These are phyloP conservation scores for Clonostachys byssicola DNA, from an alignment of 2,329 filamentous ascomycete genomes.

Conservation along the genomic window DNA sequence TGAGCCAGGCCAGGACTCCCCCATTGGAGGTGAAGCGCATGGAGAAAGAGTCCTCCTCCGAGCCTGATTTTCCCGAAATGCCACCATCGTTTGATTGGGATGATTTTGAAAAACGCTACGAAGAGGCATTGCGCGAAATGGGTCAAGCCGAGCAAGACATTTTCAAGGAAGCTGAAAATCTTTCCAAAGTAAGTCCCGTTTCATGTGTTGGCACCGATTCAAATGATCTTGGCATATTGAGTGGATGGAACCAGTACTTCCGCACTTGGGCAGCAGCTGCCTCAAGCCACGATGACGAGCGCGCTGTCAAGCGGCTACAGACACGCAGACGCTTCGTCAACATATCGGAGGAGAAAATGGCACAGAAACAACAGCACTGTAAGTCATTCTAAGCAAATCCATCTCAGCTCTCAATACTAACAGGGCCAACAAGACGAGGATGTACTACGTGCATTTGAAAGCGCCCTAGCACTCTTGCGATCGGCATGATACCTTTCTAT, in stretches of 20 bases:
- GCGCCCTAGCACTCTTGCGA: slow-evolving; percentile 44
- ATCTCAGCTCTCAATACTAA: background rate
- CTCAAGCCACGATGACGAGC: slow-evolving; percentile 67
- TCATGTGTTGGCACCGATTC: background rate
- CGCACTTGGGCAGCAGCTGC: slow-evolving; percentile 73
- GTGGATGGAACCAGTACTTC: slow-evolving; percentile 58
- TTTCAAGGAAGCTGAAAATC: slow-evolving; percentile 59
- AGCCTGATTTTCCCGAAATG: slow-evolving; percentile 44
- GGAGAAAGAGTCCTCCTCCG: background rate
- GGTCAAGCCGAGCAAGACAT: slow-evolving; percentile 61
- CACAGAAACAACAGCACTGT: slow-evolving; percentile 79
- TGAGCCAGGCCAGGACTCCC: background rate
- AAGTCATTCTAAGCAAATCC: slow-evolving; percentile 22
- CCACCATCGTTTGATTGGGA: slow-evolving; percentile 70
- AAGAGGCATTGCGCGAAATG: slow-evolving; percentile 58
- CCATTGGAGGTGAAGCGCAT: background rate
- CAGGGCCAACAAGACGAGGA: slow-evolving; percentile 29
- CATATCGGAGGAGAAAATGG: slow-evolving; percentile 66
- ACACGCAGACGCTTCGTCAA: slow-evolving; percentile 76
- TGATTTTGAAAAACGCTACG: slow-evolving; percentile 67
- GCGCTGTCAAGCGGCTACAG: slow-evolving; percentile 74
- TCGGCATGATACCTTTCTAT: no score
- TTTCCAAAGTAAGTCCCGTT: slow-evolving; percentile 53
- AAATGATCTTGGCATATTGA: background rate
- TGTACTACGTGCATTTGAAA: slow-evolving; percentile 60